Base-by-base conservation (phyloP, 2,329 filamentous ascomycete species). In the Macrophomina phaseolina region DNA sequence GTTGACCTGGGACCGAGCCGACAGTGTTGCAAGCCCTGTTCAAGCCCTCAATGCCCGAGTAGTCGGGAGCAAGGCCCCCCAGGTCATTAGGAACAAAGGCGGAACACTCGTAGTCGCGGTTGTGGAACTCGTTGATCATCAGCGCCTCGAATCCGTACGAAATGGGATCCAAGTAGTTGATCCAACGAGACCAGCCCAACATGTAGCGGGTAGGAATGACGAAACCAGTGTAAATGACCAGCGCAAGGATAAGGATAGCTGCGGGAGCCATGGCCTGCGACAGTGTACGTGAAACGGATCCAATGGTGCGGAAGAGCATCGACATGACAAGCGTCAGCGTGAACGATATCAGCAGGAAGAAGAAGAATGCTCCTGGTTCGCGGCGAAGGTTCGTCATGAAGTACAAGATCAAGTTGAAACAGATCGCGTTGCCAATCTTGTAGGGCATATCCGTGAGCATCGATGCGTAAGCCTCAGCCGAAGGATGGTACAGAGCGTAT, bases 401-500 rank as follows among this genome's bases (percentile, higher is more conserved):
- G 69, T 85, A 85, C 14, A 84, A 72, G 30, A 81, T 79, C n/a
- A 83, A 71, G 49, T 81, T 82, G 69, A 81, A 83, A 23, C 79
- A 68, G 5, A 85, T 71, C 28, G 74, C 73, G 32, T 80, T 80
- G 0, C 63, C 30, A 16, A 83, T 72, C 68, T 83, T 83, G 63
- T 80, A 79, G 0, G 82, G 82, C 67, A 84, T 70, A 61, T 84
- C 82, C 9, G 77, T 74, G 8, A 84, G 67, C 42, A 82, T 76
- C n/a, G 90, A 94, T 0, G 90, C 87, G 67, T 91, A 83, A 14
- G 92, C 91, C 82, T 97, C 92, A 12, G 92, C 90, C 8, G 89
- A 92, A 0, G 93, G 92, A 73, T 94, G 93, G 73, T 97, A 96
- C 28, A 97, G 84, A 12, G 92, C 92, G 75, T 96, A 97, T 60